Conservation (phyloP, 768 basidiomycete genomes). For the Boletus coccyginus region DNA sequence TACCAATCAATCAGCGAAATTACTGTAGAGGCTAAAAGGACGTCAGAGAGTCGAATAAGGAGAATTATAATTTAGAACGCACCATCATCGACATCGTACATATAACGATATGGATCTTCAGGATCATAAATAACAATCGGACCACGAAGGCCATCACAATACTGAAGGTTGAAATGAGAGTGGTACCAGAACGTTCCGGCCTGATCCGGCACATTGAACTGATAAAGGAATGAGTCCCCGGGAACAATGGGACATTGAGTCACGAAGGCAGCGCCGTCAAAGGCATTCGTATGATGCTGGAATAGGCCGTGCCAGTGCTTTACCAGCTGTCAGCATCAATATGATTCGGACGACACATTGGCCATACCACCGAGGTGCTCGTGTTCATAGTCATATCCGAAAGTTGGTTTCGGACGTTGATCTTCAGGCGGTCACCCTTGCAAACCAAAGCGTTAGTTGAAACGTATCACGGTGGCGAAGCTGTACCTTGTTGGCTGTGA, state of each 20-base stretch:
- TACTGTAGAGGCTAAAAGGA: slow-evolving; percentile 33
- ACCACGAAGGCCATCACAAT: slow-evolving; percentile 55
- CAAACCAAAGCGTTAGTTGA: neutral
- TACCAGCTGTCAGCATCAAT: neutral
- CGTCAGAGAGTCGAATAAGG: neutral
- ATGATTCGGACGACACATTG: neutral
- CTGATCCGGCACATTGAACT: slow-evolving; percentile 29
- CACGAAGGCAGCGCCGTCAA: slow-evolving; percentile 47
- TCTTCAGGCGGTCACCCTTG: slow-evolving; percentile 39
- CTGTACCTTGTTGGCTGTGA: slow-evolving; percentile 38
- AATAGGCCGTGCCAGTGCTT: slow-evolving; percentile 50
- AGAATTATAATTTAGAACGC: neutral
- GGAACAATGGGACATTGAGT: slow-evolving; percentile 45
- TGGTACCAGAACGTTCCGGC: slow-evolving; percentile 47
- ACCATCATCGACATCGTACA: slow-evolving; percentile 40
- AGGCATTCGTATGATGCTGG: slow-evolving; percentile 39
- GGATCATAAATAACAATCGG: slow-evolving; percentile 47
- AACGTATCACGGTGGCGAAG: neutral
- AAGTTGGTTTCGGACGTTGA: slow-evolving; percentile 42
- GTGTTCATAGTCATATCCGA: slow-evolving; percentile 37
- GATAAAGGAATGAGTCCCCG: slow-evolving; percentile 38
- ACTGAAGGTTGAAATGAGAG: slow-evolving; percentile 48
- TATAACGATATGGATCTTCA: slow-evolving; percentile 26
- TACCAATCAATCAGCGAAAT: slow-evolving; percentile 43
- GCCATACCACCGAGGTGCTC: slow-evolving; percentile 41